Percentiles rank a stretch among this genome's conserved stretches.
These are phyloP conservation scores for Pouteria glomerata DNA, from an alignment of 148 eudicot species.

Conservation along the genomic window DNA sequence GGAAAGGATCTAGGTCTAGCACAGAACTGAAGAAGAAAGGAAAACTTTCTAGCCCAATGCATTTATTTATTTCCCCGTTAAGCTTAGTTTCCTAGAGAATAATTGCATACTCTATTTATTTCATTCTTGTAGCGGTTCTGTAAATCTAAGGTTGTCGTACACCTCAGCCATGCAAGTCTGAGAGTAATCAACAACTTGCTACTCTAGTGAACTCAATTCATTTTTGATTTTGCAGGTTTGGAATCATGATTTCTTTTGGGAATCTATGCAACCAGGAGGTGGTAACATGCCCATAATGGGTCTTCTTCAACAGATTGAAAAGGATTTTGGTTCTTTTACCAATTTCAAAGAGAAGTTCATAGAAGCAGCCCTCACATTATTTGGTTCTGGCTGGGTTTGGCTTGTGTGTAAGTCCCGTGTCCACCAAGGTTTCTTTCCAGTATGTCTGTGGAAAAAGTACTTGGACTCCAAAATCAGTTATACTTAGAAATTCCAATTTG, in stretches of 20 bases:
- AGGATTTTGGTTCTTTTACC: conserved; percentile 81
- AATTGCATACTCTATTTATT: background rate
- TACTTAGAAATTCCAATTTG: background rate
- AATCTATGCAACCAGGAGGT: conserved; percentile 96
- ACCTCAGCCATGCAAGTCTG: background rate
- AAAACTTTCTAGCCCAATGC: no score
- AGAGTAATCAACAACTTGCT: background rate
- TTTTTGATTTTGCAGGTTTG: conserved; percentile 54
- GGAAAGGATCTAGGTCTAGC: no score
- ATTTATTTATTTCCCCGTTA: background rate
- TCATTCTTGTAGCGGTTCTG: background rate
- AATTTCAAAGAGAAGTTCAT: conserved; percentile 67
- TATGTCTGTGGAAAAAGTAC: background rate
- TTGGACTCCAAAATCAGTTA: no score
- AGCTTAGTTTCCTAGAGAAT: background rate
- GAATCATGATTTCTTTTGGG: conserved; percentile 99
- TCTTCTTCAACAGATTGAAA: conserved; percentile 76
- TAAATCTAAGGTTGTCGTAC: background rate
- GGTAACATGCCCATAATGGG: conserved; percentile 71
- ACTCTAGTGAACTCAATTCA: conserved; percentile 3
- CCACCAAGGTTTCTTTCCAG: background rate
- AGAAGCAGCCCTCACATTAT: conserved; percentile 64
- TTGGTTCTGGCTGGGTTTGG: conserved; percentile 97
- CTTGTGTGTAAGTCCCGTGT: conserved; percentile 70
- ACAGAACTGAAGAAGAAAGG: no score